phyloP scores from a whole-genome alignment of 2,329 filamentous ascomycete genomes.

The Diaporthe helianthi region DNA sequence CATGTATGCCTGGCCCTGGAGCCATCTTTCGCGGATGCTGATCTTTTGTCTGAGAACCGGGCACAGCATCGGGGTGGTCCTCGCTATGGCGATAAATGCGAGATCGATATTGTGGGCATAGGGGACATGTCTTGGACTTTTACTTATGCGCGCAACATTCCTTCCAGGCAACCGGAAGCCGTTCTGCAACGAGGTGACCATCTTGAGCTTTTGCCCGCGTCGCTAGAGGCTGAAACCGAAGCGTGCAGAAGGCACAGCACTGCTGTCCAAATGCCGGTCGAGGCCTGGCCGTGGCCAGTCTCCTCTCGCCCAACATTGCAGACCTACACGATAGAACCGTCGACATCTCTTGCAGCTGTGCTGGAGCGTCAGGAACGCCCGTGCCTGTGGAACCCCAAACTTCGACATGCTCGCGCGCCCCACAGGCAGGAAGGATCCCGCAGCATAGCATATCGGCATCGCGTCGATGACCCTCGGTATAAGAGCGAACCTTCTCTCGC shows the following conservation, averaged over 20 bases:
- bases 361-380: background rate
- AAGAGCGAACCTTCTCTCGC: background rate
- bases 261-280: slow-evolving; percentile 11
- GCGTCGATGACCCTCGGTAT: background rate
- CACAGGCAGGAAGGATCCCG: background rate
- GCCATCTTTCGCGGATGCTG: background rate
- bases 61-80: background rate
- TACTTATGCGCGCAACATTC: background rate
- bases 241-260: slow-evolving; percentile 1
- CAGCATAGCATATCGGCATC: background rate
- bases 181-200: background rate
- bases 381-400: background rate
- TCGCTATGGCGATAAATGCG: background rate
- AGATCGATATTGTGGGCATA: background rate
- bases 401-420: background rate
- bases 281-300: background rate
- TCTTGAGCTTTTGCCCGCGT: background rate
- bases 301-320: background rate
- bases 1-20: background rate
- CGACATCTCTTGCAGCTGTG: background rate
- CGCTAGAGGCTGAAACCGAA: background rate
- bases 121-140: background rate
- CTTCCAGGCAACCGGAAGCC: slow-evolving; percentile 5
- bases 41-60: background rate
- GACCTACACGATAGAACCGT: background rate